Conservation (phyloP, 495 filamentous ascomycete genomes). For the Annulohypoxylon bovei region DNA sequence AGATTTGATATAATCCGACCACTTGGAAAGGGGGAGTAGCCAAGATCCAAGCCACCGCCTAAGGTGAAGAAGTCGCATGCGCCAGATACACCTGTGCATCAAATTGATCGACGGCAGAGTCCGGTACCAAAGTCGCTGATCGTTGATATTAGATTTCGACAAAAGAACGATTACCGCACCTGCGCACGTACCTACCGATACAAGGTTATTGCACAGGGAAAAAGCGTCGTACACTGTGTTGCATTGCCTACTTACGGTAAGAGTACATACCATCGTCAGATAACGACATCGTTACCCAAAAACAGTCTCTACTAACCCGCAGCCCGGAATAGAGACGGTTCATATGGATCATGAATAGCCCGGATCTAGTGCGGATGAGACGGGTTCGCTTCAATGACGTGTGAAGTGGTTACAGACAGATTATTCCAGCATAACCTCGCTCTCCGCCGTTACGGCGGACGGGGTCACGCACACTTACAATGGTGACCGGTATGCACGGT, state of each 20-base stretch:
- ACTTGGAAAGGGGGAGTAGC: not conserved
- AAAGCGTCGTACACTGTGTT: constrained; percentile 37
- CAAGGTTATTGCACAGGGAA: constrained; percentile 32
- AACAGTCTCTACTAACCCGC: constrained; percentile 25
- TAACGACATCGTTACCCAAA: constrained; percentile 44
- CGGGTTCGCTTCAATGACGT: constrained; percentile 23
- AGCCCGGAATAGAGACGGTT: constrained; percentile 16
- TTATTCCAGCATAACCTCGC: not conserved
- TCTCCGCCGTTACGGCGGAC: constrained; percentile 22
- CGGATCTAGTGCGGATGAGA: constrained; percentile 29
- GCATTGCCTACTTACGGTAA: constrained; percentile 25
- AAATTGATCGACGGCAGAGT: constrained; percentile 31
- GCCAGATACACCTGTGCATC: constrained; percentile 21
- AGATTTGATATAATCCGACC: constrained; percentile 13
- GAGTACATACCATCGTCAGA: constrained; percentile 34
- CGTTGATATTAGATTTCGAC: constrained; percentile 27
- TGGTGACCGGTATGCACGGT: constrained; percentile 26
- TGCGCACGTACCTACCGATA: constrained; percentile 21
- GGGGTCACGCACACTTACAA: constrained; percentile 21
- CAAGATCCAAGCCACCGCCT: constrained; percentile 20
- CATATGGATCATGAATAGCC: constrained; percentile 19
- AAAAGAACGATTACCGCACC: constrained; percentile 33
- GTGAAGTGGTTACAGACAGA: constrained; percentile 19
- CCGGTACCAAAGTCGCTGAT: constrained; percentile 30
- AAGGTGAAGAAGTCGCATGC: constrained; percentile 22